Evolutionary conservation across 2,329 filamentous ascomycete species (phyloP).

Genomic region (Alternaria atra): DNA sequence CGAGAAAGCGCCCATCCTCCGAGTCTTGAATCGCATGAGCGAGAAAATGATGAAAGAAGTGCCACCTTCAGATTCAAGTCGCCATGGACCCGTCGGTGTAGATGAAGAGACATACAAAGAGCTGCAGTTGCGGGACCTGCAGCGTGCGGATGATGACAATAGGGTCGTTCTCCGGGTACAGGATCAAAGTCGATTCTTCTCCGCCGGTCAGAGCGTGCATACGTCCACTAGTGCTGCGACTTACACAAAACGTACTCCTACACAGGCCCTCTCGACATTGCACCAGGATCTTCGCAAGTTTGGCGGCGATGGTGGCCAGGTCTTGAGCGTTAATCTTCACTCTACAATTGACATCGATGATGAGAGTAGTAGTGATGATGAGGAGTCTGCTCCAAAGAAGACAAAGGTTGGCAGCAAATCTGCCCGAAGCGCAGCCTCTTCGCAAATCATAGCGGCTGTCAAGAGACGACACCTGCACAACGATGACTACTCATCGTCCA

Average conservation of each 20-base stretch:
- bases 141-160: slow-evolving; percentile 75
- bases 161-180: slow-evolving; percentile 87
- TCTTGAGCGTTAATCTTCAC: slow-evolving; percentile 63
- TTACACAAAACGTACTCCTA: slow-evolving; percentile 75
- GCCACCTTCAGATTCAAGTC: slow-evolving; percentile 76
- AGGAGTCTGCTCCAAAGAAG: slow-evolving; percentile 65
- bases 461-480: slow-evolving; percentile 68
- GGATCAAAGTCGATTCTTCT: slow-evolving; percentile 85
- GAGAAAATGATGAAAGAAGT: slow-evolving; percentile 94
- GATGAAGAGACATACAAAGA: slow-evolving; percentile 79
- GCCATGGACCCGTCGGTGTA: slow-evolving; percentile 70
- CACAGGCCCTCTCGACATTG: slow-evolving; percentile 71
- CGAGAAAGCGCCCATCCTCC: slow-evolving; percentile 86
- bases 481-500: slow-evolving; percentile 47
- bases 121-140: slow-evolving; percentile 81
- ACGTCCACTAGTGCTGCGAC: slow-evolving; percentile 60
- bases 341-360: slow-evolving; percentile 73
- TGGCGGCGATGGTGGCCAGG: slow-evolving; percentile 40
- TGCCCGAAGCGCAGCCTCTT: slow-evolving; percentile 70
- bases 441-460: slow-evolving; percentile 72
- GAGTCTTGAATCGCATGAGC: slow-evolving; percentile 87
- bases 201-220: slow-evolving; percentile 57
- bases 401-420: slow-evolving; percentile 74
- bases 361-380: slow-evolving; percentile 66
- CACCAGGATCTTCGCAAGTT: slow-evolving; percentile 67